phyloP scores from a whole-genome alignment of 495 filamentous ascomycete species.

The Lophiostoma macrostomum region DNA sequence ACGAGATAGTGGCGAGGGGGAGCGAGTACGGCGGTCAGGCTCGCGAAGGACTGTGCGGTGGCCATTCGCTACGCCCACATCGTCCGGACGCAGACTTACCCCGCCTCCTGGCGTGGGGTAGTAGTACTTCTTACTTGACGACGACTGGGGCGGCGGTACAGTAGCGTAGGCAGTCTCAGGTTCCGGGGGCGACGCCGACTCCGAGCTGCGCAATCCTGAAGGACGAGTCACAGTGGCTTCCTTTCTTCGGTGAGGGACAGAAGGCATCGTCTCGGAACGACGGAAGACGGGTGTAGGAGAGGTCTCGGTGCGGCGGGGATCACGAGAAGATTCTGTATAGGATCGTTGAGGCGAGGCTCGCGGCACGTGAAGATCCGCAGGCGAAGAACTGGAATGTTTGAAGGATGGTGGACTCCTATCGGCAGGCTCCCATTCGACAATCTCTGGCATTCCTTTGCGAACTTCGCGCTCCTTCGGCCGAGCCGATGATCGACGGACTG shows the following conservation, averaged over 20 bases:
- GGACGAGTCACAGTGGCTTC: slow-evolving; percentile 12
- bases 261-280: slow-evolving; percentile 35
- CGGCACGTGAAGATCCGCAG: slow-evolving; percentile 27
- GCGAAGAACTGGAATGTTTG: slow-evolving; percentile 30
- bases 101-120: slow-evolving; percentile 17
- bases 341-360: slow-evolving; percentile 26
- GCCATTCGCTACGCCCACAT: slow-evolving; percentile 21
- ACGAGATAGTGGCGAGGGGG: slow-evolving; percentile 23
- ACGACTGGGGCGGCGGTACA: slow-evolving; percentile 4
- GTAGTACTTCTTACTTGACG: slow-evolving; percentile 21
- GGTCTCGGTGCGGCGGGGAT: slow-evolving; percentile 25
- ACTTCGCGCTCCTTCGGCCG: slow-evolving; percentile 32
- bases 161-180: slow-evolving; percentile 21
- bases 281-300: slow-evolving; percentile 29
- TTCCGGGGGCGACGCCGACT: slow-evolving; percentile 15
- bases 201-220: slow-evolving; percentile 23
- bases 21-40: slow-evolving; percentile 23
- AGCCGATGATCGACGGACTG: slow-evolving; percentile 29
- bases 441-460: slow-evolving; percentile 31
- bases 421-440: slow-evolving; percentile 32
- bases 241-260: slow-evolving; percentile 21
- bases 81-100: slow-evolving; percentile 11
- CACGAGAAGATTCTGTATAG: slow-evolving; percentile 21
- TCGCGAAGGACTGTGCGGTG: slow-evolving; percentile 31
- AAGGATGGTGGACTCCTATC: slow-evolving; percentile 21